Percentiles rank a stretch among this genome's conserved stretches.
Conservation (phyloP, 1,284 basidiomycete species). For the Ganoderma lingzhi region DNA sequence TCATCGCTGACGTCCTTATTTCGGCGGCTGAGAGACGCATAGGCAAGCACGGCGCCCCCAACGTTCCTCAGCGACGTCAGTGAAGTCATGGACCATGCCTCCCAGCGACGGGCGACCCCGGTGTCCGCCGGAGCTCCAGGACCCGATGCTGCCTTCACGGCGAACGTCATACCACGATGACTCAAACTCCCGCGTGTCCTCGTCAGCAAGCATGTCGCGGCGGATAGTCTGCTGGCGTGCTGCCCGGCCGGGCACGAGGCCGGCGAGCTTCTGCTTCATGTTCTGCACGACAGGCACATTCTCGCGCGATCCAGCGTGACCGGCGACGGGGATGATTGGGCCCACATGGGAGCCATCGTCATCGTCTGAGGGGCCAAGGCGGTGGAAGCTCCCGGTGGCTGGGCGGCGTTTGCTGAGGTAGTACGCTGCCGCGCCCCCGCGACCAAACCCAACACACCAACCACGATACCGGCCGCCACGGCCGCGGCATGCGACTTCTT, state of each 20-base stretch:
- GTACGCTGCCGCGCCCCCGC: slow-evolving; percentile 52
- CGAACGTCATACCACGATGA: slow-evolving; percentile 30
- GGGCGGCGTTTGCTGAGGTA: slow-evolving; percentile 48
- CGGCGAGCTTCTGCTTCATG: slow-evolving; percentile 37
- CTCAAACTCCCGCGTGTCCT: slow-evolving; percentile 66
- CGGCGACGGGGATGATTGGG: slow-evolving; percentile 40
- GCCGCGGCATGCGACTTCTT: slow-evolving; percentile 45
- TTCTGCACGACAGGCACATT: slow-evolving; percentile 37
- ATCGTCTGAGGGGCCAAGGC: slow-evolving; percentile 47
- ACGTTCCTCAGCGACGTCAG: slow-evolving; percentile 61
- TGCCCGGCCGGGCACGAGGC: slow-evolving; percentile 37
- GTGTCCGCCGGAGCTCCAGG: slow-evolving; percentile 36
- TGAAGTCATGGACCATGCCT: slow-evolving; percentile 43
- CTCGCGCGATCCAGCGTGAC: slow-evolving; percentile 31
- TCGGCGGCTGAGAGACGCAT: slow-evolving; percentile 45
- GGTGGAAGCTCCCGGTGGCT: slow-evolving; percentile 50
- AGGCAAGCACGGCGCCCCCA: slow-evolving; percentile 43
- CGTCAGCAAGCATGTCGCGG: slow-evolving; percentile 80
- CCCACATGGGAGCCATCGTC: slow-evolving; percentile 44
- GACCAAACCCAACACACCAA: slow-evolving; percentile 63
- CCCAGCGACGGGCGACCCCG: slow-evolving; percentile 38
- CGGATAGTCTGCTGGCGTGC: slow-evolving; percentile 42
- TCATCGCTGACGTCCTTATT: slow-evolving; percentile 44
- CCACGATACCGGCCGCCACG: slow-evolving; percentile 63
- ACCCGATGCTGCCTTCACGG: slow-evolving; percentile 40